Evolutionary conservation across 2,329 filamentous ascomycete genomes (phyloP).

Genomic region (Cercospora sp.): DNA sequence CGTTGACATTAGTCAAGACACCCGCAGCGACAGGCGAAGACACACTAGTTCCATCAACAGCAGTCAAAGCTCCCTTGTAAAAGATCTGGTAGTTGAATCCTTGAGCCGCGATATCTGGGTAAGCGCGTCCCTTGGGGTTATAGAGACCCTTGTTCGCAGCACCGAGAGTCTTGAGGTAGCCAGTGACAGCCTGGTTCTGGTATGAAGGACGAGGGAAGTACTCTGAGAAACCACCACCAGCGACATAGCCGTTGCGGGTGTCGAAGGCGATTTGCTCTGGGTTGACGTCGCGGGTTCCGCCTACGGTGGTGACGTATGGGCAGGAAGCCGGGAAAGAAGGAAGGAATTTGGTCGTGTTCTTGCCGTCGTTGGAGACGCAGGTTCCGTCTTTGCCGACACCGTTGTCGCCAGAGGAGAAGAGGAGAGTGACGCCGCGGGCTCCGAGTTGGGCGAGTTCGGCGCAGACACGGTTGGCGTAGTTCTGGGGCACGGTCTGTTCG

Average conservation of each 20-base stretch:
- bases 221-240: constrained; percentile 49
- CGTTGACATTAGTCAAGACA: constrained; percentile 61
- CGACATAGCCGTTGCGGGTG: constrained; percentile 45
- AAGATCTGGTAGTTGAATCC: constrained; percentile 53
- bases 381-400: constrained; percentile 52
- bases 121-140: constrained; percentile 47
- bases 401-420: constrained; percentile 63
- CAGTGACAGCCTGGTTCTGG: constrained; percentile 44
- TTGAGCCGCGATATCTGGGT: constrained; percentile 52
- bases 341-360: constrained; percentile 48
- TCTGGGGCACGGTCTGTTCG: constrained; percentile 61
- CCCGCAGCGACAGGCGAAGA: constrained; percentile 60
- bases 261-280: constrained; percentile 46
- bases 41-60: constrained; percentile 54
- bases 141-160: constrained; percentile 45
- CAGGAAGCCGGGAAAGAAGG: constrained; percentile 51
- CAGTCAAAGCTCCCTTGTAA: constrained; percentile 47
- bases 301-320: constrained; percentile 50
- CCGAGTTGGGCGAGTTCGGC: constrained; percentile 64
- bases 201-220: constrained; percentile 46
- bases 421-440: constrained; percentile 62
- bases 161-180: constrained; percentile 45
- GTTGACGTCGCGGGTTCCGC: constrained; percentile 44
- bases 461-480: constrained; percentile 63
- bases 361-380: constrained; percentile 49